Percentiles rank a stretch among this genome's conserved stretches.
Evolutionary conservation across 2,329 filamentous ascomycete genomes (phyloP).

Genomic region (Colletotrichum sp.): DNA sequence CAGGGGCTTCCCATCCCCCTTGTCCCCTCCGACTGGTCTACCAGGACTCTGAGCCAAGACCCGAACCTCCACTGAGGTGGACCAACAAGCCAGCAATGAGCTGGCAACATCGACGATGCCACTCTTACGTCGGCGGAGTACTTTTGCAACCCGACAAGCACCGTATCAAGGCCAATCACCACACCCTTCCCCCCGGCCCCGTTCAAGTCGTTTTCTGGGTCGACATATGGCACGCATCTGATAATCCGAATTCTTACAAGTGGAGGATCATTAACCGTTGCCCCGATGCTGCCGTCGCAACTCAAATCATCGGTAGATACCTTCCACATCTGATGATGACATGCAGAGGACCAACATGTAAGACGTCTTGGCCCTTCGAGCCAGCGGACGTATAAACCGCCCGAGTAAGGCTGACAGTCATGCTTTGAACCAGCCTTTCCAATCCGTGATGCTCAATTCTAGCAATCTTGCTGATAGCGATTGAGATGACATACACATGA

Average conservation of each 20-base stretch:
- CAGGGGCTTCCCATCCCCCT: no score
- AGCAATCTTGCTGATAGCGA: not conserved
- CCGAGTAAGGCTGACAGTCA: not conserved
- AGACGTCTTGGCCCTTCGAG: not conserved
- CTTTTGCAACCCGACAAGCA: not conserved
- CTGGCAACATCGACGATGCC: not conserved
- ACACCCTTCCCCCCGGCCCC: not conserved
- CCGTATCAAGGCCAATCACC: not conserved
- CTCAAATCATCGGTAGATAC: not conserved
- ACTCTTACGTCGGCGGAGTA: not conserved
- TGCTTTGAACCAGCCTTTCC: not conserved
- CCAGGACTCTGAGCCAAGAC: not conserved
- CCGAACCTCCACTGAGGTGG: not conserved
- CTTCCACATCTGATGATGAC: not conserved
- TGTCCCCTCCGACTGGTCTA: no score
- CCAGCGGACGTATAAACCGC: not conserved
- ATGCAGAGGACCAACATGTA: not conserved
- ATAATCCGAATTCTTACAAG: not conserved
- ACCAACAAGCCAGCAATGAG: not conserved
- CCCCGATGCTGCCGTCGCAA: not conserved
- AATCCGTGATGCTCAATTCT: not conserved
- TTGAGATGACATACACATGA: not conserved
- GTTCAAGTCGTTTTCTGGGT: not conserved
- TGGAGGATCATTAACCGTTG: not conserved
- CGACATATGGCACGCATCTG: not conserved